phyloP scores from a whole-genome alignment of 2,329 filamentous ascomycete species.

The Bipolaris zeicola region DNA sequence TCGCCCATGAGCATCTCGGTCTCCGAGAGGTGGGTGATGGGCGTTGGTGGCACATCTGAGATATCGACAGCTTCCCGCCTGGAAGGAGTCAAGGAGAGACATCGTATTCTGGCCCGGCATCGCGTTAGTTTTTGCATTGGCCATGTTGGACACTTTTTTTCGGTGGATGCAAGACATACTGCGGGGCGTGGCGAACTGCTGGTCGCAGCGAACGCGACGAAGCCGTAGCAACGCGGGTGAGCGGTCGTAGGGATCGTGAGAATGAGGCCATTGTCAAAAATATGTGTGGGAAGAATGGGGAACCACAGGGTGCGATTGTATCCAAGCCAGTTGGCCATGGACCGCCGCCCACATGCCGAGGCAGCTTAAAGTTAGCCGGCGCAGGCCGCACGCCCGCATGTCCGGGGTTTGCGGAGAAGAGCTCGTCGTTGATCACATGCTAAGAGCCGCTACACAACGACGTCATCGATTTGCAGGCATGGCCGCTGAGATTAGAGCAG shows the following conservation, averaged over 20 bases:
- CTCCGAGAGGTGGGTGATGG: conserved; percentile 91
- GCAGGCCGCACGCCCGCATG: conserved; percentile 9
- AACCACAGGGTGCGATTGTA: neutral
- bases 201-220: conserved; percentile 38
- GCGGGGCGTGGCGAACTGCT: conserved; percentile 37
- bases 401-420: conserved; percentile 13
- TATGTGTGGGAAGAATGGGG: neutral
- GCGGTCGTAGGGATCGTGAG: conserved; percentile 37
- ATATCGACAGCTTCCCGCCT: conserved; percentile 57
- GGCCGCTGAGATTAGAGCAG: neutral
- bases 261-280: conserved; percentile 38
- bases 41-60: conserved; percentile 81
- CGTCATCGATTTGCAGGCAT: neutral
- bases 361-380: conserved; percentile 15
- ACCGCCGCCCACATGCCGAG: conserved; percentile 12
- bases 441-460: neutral
- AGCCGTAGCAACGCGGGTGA: conserved; percentile 36
- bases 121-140: neutral
- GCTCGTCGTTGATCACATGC: conserved; percentile 11
- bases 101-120: conserved; percentile 40
- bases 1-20: conserved; percentile 89
- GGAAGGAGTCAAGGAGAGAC: conserved; percentile 50
- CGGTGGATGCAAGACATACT: conserved; percentile 24
- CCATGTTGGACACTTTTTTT: conserved; percentile 7
- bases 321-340: neutral